Conservation (phyloP, 306 rosid genomes). For the Acmispon strigosus region DNA sequence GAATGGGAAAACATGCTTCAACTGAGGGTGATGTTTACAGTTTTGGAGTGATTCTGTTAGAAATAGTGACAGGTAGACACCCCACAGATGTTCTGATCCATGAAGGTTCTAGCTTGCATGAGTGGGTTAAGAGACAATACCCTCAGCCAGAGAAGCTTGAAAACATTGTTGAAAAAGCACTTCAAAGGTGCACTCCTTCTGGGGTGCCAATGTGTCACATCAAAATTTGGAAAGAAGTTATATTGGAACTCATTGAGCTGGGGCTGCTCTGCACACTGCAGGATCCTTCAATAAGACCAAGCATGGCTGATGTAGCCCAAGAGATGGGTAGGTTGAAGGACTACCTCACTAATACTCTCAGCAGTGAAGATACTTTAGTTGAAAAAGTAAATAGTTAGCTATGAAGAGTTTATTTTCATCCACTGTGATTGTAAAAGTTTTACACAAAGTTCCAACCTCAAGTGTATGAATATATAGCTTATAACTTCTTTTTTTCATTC, state of each 20-base stretch:
- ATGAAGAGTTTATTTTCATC: not conserved
- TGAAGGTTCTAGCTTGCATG: slow-evolving; percentile 73
- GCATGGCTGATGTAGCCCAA: slow-evolving; percentile 69
- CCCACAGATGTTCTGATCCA: slow-evolving; percentile 66
- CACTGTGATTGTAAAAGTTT: not conserved
- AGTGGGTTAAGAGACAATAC: slow-evolving; percentile 73
- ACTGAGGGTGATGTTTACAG: slow-evolving; percentile 78
- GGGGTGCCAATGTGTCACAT: slow-evolving; percentile 21
- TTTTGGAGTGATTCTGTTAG: slow-evolving; percentile 69
- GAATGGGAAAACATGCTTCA: slow-evolving; percentile 74
- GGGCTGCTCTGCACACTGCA: slow-evolving; percentile 79
- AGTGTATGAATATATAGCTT: not conserved
- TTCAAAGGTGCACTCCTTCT: slow-evolving; percentile 36
- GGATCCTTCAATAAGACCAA: slow-evolving; percentile 72
- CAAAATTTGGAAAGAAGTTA: slow-evolving; percentile 39
- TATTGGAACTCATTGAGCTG: slow-evolving; percentile 64
- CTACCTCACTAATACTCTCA: slow-evolving; percentile 33
- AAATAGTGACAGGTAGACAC: slow-evolving; percentile 61
- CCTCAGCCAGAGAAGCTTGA: slow-evolving; percentile 40
- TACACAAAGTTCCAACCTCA: not conserved
- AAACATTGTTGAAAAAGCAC: slow-evolving; percentile 44
- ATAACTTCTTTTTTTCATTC: too few relatives aligned
- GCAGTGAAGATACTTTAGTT: not conserved
- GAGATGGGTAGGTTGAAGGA: slow-evolving; percentile 73
- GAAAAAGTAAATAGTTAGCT: not conserved